These are phyloP conservation scores for Pythium rishiriense DNA, from an alignment of 352 stramenopile genomes.

Conservation along the genomic window DNA sequence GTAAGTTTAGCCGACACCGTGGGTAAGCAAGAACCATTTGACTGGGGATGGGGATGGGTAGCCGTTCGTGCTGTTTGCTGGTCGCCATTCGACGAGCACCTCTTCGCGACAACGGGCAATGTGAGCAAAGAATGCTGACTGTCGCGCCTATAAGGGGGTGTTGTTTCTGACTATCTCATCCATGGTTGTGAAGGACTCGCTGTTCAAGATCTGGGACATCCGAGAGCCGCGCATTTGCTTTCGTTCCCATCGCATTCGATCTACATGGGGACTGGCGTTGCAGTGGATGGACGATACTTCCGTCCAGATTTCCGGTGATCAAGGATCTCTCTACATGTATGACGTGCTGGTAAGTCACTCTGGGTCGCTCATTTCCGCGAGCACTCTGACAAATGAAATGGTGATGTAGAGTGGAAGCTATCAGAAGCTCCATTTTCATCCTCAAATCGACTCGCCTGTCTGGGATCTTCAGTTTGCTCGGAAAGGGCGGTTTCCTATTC, in stretches of 20 bases:
- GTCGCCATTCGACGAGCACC: conserved; percentile 79
- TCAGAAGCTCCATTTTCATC: conserved; percentile 81
- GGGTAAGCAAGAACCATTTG: conserved; percentile 79
- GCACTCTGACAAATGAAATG: not conserved
- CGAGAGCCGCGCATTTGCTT: conserved; percentile 76
- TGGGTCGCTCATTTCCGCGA: too few relatives aligned
- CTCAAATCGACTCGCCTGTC: conserved; percentile 82
- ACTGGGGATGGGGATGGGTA: conserved; percentile 84
- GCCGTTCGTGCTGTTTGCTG: conserved; percentile 75
- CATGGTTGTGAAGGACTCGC: conserved; percentile 50
- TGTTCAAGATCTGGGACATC: conserved; percentile 86
- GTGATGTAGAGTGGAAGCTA: conserved; percentile 63
- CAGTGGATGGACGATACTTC: conserved; percentile 79
- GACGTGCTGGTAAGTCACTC: conserved; percentile 62
- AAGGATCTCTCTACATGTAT: conserved; percentile 79
- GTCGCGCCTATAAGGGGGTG: too few relatives aligned
- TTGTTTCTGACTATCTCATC: not conserved
- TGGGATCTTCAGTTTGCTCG: conserved; percentile 79
- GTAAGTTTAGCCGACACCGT: conserved; percentile 62
- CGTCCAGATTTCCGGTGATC: conserved; percentile 77
- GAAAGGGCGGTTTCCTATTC: conserved; percentile 38
- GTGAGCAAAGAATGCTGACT: too few relatives aligned
- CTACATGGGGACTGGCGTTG: conserved; percentile 74
- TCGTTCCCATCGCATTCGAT: conserved; percentile 78
- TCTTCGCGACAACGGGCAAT: conserved; percentile 88